Percentiles rank a stretch among this genome's conserved stretches.
Evolutionary conservation across 1,284 basidiomycete genomes (phyloP).

Genomic region (Phellinidium pouzarii): DNA sequence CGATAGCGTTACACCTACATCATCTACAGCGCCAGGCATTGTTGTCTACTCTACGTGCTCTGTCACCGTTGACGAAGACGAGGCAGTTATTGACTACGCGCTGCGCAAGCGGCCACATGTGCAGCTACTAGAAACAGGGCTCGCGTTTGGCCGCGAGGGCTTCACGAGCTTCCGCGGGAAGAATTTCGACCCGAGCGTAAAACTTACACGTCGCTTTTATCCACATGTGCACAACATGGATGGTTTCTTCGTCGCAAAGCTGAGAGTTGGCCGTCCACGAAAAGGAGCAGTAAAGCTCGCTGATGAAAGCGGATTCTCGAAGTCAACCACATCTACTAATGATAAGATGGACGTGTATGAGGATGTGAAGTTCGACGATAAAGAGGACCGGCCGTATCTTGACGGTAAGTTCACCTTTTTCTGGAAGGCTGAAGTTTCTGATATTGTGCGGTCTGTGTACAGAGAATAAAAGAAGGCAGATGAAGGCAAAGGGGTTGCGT

Average conservation of each 20-base stretch:
- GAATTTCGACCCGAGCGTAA: constrained; percentile 76
- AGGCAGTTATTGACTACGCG: constrained; percentile 98
- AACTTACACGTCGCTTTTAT: constrained; percentile 83
- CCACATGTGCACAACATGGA: constrained; percentile 95
- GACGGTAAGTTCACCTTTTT: constrained; percentile 45
- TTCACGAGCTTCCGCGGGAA: constrained; percentile 90
- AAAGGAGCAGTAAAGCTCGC: constrained; percentile 36
- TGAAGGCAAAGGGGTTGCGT: constrained; percentile 70
- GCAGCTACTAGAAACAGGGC: constrained; percentile 87
- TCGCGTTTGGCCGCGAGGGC: constrained; percentile 91
- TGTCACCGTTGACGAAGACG: constrained; percentile 97
- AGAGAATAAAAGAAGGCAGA: constrained; percentile 66
- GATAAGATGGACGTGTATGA: constrained; percentile 25
- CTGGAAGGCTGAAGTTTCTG: constrained; percentile 7
- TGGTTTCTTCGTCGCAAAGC: constrained; percentile 98
- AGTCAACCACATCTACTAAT: constrained; percentile 28
- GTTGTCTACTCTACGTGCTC: constrained; percentile 99
- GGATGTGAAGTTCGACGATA: constrained; percentile 50
- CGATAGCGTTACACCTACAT: constrained; percentile 88
- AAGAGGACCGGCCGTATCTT: constrained; percentile 63
- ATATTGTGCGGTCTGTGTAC: constrained; percentile 14
- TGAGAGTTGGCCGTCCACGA: constrained; percentile 80
- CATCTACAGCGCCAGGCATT: constrained; percentile 81
- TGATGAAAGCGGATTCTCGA: constrained; percentile 32
- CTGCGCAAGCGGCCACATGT: constrained; percentile 94